A percentile compares a stretch with the other conserved stretches of the same genome.
Conservation (phyloP, 2,329 filamentous ascomycete genomes). For the Blumeria hordei region DNA sequence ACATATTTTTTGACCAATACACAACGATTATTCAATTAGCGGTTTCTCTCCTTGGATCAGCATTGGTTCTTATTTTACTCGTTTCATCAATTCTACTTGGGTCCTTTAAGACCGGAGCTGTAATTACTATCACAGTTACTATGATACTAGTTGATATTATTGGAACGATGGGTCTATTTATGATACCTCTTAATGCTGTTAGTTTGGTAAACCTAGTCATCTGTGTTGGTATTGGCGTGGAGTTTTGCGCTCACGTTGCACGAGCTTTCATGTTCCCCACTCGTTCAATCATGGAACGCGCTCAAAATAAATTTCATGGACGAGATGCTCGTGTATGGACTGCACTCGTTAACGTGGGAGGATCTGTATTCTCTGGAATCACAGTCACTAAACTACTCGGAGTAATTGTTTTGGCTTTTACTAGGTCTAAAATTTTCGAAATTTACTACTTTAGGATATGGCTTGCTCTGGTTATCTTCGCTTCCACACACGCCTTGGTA, state of each 20-base stretch:
- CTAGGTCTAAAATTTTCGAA: constrained; percentile 93
- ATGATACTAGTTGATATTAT: constrained; percentile 94
- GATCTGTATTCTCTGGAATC: constrained; percentile 86
- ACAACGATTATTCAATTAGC: constrained; percentile 62
- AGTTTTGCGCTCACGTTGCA: constrained; percentile 94
- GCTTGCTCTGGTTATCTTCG: constrained; percentile 76
- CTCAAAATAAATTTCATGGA: constrained; percentile 53
- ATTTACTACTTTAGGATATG: constrained; percentile 98
- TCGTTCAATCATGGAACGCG: constrained; percentile 55
- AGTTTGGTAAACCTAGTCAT: constrained; percentile 92
- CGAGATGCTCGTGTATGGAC: constrained; percentile 78
- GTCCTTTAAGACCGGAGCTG: constrained; percentile 53
- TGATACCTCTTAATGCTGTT: constrained; percentile 82
- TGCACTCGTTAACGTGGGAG: constrained; percentile 80
- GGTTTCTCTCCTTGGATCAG: constrained; percentile 54
- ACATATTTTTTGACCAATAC: constrained; percentile 99
- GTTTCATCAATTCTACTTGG: constrained; percentile 64
- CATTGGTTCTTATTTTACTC: constrained; percentile 63
- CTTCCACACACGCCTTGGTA: constrained; percentile 66
- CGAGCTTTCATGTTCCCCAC: constrained; percentile 90
- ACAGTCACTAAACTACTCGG: constrained; percentile 88
- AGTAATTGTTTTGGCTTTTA: constrained; percentile 80
- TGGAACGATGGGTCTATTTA: constrained; percentile 73
- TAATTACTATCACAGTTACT: constrained; percentile 65
- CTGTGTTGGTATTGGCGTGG: constrained; percentile 84